These are phyloP conservation scores for Paragyromitra xinjiangensis DNA, from an alignment of 495 filamentous ascomycete species.

Conservation along the genomic window DNA sequence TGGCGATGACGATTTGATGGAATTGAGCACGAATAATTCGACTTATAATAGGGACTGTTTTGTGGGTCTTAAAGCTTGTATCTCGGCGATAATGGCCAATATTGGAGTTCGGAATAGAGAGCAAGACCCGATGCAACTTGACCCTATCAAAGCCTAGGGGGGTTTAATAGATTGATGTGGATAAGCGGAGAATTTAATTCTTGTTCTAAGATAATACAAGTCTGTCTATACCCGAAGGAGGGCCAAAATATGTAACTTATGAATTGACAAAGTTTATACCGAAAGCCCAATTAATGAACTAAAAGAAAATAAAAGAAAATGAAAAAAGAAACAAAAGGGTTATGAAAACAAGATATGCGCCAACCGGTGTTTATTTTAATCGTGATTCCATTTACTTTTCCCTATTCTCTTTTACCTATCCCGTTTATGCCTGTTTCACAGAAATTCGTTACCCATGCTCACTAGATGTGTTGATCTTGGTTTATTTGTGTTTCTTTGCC, in stretches of 20 bases:
- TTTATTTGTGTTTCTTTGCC: slow-evolving; percentile 71
- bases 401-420: neutral
- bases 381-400: neutral
- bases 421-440: neutral
- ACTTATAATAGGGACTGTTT: no score
- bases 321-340: neutral
- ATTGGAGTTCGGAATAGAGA: no score
- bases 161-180: neutral
- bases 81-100: no score
- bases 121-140: no score
- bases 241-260: slow-evolving; percentile 4
- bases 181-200: slow-evolving; percentile 43
- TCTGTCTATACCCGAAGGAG: slow-evolving; percentile 12
- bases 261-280: slow-evolving; percentile 34
- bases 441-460: neutral
- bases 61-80: no score
- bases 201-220: slow-evolving; percentile 35
- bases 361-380: slow-evolving; percentile 44
- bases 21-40: no score
- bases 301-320: neutral
- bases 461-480: neutral
- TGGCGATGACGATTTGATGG: no score
- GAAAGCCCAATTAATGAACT: slow-evolving; percentile 14
- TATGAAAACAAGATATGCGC: slow-evolving; percentile 45
- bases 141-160: no score